Conservation (phyloP, 2,329 filamentous ascomycete species). For the Lasiodiplodia theobromae region DNA sequence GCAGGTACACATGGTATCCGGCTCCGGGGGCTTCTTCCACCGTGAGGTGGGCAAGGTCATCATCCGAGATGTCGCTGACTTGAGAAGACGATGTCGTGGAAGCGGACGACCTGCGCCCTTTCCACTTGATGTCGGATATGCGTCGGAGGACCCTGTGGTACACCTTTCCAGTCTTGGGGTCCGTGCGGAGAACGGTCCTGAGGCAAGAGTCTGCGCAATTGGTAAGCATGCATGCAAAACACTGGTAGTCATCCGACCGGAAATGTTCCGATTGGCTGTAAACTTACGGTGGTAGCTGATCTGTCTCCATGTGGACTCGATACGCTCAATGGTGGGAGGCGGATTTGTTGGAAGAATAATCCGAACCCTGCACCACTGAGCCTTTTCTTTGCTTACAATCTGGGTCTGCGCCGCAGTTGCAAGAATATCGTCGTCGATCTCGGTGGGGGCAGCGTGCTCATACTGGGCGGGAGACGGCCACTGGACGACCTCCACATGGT, state of each 20-base stretch:
- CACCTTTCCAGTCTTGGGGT: background rate
- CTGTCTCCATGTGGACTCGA: background rate
- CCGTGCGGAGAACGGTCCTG: background rate
- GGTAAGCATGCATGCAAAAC: background rate
- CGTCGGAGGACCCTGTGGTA: background rate
- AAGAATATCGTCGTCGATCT: conserved; percentile 7
- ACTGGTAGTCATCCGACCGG: too few species aligned
- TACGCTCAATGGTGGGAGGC: background rate
- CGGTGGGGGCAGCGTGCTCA: background rate
- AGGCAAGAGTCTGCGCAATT: background rate
- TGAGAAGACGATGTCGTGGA: background rate
- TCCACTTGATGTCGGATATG: background rate
- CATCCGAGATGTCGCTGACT: background rate
- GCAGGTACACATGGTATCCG: background rate
- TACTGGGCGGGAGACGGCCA: background rate
- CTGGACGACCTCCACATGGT: conserved; percentile 5
- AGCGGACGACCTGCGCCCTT: background rate
- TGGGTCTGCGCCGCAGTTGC: background rate
- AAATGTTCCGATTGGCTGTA: background rate
- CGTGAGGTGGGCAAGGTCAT: conserved; percentile 1
- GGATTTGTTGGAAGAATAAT: background rate
- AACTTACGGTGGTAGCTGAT: background rate
- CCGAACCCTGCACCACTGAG: background rate
- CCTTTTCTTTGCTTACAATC: background rate
- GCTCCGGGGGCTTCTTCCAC: background rate